phyloP scores from a whole-genome alignment of 2,329 filamentous ascomycete species.

The Cladobotryum mycophilum region DNA sequence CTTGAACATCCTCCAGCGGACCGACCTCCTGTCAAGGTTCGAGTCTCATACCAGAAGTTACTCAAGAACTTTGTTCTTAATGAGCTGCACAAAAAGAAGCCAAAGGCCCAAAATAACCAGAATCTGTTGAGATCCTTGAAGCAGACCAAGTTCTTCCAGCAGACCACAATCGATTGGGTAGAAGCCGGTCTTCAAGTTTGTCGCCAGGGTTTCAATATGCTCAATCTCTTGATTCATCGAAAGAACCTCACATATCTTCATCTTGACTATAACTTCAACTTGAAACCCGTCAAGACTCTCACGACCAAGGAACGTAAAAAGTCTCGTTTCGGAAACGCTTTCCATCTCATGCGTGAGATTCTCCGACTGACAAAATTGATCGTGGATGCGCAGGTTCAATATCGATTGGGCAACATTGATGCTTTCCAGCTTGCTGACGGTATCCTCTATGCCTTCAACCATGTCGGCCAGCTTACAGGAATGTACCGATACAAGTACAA shows the following conservation, averaged over 20 bases:
- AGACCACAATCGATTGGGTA: slow-evolving; percentile 98
- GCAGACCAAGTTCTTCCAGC: slow-evolving; percentile 98
- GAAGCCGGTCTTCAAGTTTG: slow-evolving; percentile 98
- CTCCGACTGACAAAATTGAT: slow-evolving; percentile 93
- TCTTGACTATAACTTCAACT: slow-evolving; percentile 98
- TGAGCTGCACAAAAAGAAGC: slow-evolving; percentile 90
- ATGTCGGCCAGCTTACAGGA: slow-evolving; percentile 93
- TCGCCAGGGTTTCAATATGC: slow-evolving; percentile 97
- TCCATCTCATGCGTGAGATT: slow-evolving; percentile 98
- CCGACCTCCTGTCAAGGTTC: slow-evolving; percentile 85
- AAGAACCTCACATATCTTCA: slow-evolving; percentile 98
- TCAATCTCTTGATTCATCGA: slow-evolving; percentile 93
- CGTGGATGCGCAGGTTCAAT: slow-evolving; percentile 97
- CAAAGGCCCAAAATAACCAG: slow-evolving; percentile 93
- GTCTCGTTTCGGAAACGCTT: slow-evolving; percentile 97
- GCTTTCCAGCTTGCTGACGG: slow-evolving; percentile 97
- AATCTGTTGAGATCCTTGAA: slow-evolving; percentile 85
- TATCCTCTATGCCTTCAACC: slow-evolving; percentile 99
- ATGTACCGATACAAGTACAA: slow-evolving; percentile 99
- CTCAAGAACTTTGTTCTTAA: slow-evolving; percentile 95
- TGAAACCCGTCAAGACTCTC: slow-evolving; percentile 97
- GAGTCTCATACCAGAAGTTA: slow-evolving; percentile 96
- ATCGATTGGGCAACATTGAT: slow-evolving; percentile 94
- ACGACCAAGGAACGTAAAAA: slow-evolving; percentile 99
- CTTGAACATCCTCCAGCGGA: slow-evolving; percentile 87